Conservation (phyloP, 2,329 filamentous ascomycete species). For the Ophiostoma ulmi region DNA sequence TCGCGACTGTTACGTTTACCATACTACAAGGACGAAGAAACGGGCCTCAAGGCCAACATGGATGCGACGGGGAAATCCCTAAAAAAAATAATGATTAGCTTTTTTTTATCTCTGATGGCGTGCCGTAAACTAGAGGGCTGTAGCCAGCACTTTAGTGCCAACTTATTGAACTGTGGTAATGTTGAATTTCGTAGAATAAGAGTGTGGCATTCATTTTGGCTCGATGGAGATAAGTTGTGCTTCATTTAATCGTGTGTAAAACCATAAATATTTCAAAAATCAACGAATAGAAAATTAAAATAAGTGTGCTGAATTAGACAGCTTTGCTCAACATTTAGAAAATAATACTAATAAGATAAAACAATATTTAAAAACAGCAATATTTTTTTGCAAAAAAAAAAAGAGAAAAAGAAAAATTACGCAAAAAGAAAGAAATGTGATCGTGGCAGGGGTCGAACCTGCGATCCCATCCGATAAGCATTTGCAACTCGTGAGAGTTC, state of each 20-base stretch:
- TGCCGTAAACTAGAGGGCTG: neutral
- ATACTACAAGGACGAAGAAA: neutral
- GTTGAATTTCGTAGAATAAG: too few relatives aligned
- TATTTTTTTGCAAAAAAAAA: slow-evolving; percentile 2
- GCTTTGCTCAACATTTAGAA: neutral
- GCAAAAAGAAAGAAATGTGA: slow-evolving; percentile 24
- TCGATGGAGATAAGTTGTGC: too few relatives aligned
- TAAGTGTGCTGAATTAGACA: too few relatives aligned
- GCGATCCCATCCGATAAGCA: slow-evolving; percentile 30
- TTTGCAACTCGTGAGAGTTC: neutral
- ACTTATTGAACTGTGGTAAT: too few relatives aligned
- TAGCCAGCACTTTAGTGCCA: too few relatives aligned
- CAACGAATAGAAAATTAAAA: too few relatives aligned
- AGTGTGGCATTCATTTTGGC: too few relatives aligned
- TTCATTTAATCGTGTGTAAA: too few relatives aligned
- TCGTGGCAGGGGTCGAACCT: slow-evolving; percentile 32
- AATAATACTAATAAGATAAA: neutral
- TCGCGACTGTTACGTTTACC: slow-evolving; percentile 6
- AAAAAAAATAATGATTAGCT: neutral
- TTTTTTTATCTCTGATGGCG: neutral
- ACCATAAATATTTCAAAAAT: too few relatives aligned
- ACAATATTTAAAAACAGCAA: neutral
- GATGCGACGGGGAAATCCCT: neutral
- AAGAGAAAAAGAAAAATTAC: slow-evolving; percentile 15
- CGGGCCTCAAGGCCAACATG: neutral